Conservation (phyloP, 2,329 filamentous ascomycete species). For the Coniochaeta pulveracea region DNA sequence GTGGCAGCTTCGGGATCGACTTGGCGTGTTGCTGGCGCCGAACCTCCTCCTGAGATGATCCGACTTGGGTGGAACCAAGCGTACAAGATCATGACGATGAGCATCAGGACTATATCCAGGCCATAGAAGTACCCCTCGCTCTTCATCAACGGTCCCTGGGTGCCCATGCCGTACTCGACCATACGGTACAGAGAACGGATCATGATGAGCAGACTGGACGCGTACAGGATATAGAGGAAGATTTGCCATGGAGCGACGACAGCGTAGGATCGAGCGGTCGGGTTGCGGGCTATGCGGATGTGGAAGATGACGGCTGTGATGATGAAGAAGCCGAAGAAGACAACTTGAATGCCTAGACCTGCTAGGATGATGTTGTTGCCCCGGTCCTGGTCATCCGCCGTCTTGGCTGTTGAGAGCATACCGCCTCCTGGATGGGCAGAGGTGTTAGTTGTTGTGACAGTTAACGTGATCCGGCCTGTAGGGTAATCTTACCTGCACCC, state of each 20-base stretch:
- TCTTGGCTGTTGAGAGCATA: slow-evolving; percentile 21
- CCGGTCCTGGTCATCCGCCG: slow-evolving; percentile 16
- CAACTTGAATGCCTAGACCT: slow-evolving; percentile 36
- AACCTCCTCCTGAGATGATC: too few species aligned
- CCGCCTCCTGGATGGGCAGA: too few species aligned
- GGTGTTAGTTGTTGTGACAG: too few species aligned
- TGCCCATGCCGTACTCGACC: slow-evolving; percentile 33
- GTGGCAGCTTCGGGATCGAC: too few species aligned
- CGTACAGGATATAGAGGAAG: slow-evolving; percentile 28
- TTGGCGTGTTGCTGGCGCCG: too few species aligned
- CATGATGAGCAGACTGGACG: slow-evolving; percentile 30
- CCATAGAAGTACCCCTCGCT: slow-evolving; percentile 33
- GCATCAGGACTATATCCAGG: too few species aligned
- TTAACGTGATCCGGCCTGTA: neutral
- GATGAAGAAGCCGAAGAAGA: slow-evolving; percentile 38
- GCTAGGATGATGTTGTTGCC: slow-evolving; percentile 31
- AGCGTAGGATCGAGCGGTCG: slow-evolving; percentile 15
- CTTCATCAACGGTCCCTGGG: slow-evolving; percentile 27
- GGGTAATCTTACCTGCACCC: slow-evolving; percentile 20
- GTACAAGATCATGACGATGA: too few species aligned
- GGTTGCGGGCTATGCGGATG: slow-evolving; percentile 21
- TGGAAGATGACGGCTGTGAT: slow-evolving; percentile 33
- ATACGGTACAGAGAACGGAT: slow-evolving; percentile 34
- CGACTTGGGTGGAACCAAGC: too few species aligned
- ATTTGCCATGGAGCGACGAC: slow-evolving; percentile 12